A percentile compares a stretch with the other conserved stretches of the same genome.
Evolutionary conservation across 768 basidiomycete species (phyloP).

Genomic region (Cystobasidium onofrii): DNA sequence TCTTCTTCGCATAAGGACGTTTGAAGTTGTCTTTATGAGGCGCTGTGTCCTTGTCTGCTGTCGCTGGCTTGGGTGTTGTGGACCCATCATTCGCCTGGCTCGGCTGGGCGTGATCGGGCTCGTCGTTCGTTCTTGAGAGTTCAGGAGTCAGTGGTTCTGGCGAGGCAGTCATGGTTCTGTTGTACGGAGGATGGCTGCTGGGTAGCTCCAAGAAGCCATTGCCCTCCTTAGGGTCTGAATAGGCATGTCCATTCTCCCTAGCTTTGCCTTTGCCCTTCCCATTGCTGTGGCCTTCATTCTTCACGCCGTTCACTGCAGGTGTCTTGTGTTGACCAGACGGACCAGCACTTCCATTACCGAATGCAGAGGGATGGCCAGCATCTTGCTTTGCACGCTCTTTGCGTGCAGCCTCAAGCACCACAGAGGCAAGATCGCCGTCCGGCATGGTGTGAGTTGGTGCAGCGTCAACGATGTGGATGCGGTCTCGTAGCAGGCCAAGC

Average conservation of each 20-base stretch:
- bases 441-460: not conserved
- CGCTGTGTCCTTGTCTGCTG: not conserved
- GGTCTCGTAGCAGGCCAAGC: too few relatives aligned
- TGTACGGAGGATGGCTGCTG: not conserved
- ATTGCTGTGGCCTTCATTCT: not conserved
- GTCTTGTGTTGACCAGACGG: not conserved
- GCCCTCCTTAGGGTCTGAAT: not conserved
- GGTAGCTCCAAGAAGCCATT: conserved; percentile 6
- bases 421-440: conserved; percentile 16
- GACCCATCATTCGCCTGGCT: not conserved
- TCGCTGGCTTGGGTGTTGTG: not conserved
- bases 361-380: not conserved
- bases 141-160: conserved; percentile 9
- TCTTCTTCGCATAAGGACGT: not conserved
- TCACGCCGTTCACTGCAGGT: not conserved
- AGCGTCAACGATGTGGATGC: too few relatives aligned
- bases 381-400: conserved; percentile 23
- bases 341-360: not conserved
- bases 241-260: not conserved
- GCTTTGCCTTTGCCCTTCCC: conserved; percentile 1
- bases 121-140: not conserved
- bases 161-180: conserved; percentile 8
- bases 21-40: not conserved
- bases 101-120: not conserved
- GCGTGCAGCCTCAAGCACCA: conserved; percentile 28